phyloP scores from a whole-genome alignment of 768 basidiomycete species.

The Sarcodon aspratus region DNA sequence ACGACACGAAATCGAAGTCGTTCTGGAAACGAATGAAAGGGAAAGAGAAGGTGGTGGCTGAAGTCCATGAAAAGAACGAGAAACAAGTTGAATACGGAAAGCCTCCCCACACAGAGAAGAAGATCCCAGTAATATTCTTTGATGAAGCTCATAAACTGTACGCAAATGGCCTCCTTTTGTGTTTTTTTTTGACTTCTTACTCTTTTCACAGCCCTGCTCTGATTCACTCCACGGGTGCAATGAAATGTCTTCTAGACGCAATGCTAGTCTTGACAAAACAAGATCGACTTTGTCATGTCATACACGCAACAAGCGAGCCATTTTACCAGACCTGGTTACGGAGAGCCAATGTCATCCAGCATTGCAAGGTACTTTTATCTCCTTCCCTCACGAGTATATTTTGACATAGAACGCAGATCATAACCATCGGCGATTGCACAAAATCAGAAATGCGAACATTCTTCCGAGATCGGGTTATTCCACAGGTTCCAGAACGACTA shows the following conservation, averaged over 20 bases:
- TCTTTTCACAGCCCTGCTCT: slow-evolving; percentile 43
- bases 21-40: slow-evolving; percentile 3
- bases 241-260: slow-evolving; percentile 78
- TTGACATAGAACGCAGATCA: slow-evolving; percentile 32
- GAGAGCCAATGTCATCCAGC: slow-evolving; percentile 71
- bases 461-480: slow-evolving; percentile 52
- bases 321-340: slow-evolving; percentile 80
- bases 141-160: slow-evolving; percentile 83
- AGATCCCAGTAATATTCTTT: slow-evolving; percentile 71
- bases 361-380: slow-evolving; percentile 49
- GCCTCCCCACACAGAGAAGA: slow-evolving; percentile 36
- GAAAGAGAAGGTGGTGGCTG: slow-evolving; percentile 5
- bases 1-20: neutral
- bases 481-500: slow-evolving; percentile 58
- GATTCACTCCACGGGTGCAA: slow-evolving; percentile 66
- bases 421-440: slow-evolving; percentile 72
- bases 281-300: slow-evolving; percentile 73
- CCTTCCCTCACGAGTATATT: neutral
- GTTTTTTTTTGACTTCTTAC: neutral
- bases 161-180: slow-evolving; percentile 10
- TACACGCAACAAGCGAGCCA: slow-evolving; percentile 75
- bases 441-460: slow-evolving; percentile 59
- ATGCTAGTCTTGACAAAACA: slow-evolving; percentile 85
- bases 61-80: slow-evolving; percentile 18
- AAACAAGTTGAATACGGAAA: slow-evolving; percentile 22